Evolutionary conservation across 2,329 filamentous ascomycete species (phyloP), one percentile per base, ranked within the genome.

Genomic region (Cadophora sp.): DNA sequence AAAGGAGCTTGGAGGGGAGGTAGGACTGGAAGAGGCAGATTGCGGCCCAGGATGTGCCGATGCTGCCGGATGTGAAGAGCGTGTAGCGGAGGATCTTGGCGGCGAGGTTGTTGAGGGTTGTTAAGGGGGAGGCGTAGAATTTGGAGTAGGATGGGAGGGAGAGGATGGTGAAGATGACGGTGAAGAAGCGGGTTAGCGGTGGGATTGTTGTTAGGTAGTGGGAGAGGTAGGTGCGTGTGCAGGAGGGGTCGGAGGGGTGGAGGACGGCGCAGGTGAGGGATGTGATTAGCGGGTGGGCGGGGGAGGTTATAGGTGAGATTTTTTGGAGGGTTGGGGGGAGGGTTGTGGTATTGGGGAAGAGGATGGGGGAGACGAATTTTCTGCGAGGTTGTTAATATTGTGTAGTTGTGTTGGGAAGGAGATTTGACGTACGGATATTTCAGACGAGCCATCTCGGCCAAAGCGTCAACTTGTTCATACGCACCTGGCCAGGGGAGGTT

Each of bases 121-220:
- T 81, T 27, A 93, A 78, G 0, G 95, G 95, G 27, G 86, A 85
- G 69, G 91, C 82, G 76, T 96, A 86, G 55, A 97, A 85, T 1
- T 83, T 78, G 71, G 88, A 89, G 80, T 92, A 89, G 27, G 86
- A 86, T 1, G 92, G 87, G 65, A 93, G 85, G 72, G 96, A 84
- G 31, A 90, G 85, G 43, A 77, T 61, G 4, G 89, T 87, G 79
- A 93, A 94, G 74, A 96, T 80, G 51, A 93, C 78, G 3, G 94
- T 86, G 80, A 96, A 91, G 82, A 96, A 87, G 68, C 92, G 91
- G 7, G 91, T 89, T 31, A 97, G 83, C 0, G 87, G 84, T 0
- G 94, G 94, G 79, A 97, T 96, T 1, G 93, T 91, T 65, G 88
- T 87, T 67, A 97, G 88, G 87, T 92, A 95, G 80, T 96, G 97